Evolutionary conservation across 1,284 basidiomycete genomes (phyloP), one percentile per base, ranked within the genome.

Genomic region (Cryptococcus sp.): DNA sequence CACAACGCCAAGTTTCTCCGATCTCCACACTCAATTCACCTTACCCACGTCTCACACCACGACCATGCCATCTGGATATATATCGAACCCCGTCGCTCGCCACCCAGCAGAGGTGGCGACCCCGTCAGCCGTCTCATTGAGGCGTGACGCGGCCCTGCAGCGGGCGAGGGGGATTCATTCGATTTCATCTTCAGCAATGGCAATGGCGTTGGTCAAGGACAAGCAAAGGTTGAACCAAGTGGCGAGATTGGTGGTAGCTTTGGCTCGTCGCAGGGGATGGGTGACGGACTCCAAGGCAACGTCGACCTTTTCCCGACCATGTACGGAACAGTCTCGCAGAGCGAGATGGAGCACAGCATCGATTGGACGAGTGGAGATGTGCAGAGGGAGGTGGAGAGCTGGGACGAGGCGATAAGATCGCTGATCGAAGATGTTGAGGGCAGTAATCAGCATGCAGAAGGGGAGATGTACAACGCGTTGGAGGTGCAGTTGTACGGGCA

Each of bases 81-180:
- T 61, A 53, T 66, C 64, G 61, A 70, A 57, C 56, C 66, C 70
- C 65, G 59, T 75, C 74, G 70, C 75, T 77, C 67, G 75, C 75
- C 71, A 73, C 70, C 72, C 75, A 74, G 75, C 75, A 76, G 75
- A 59, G 72, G 70, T 77, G 75, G 75, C 70, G 73, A 73, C 72
- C 62, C 47, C 50, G 58, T 64, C 69, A 22, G n/a, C 53, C 20
- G 50, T 59, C 54, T 58, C 47, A 59, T 47, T 47, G 59, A 61
- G 64, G 62, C 62, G 62, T 52, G 64, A 60, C 50, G 51, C 53
- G 74, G 73, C 75, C 75, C 75, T 72, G 75, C 75, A 77, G 75
- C 75, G 75, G 75, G 75, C 70, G 75, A 76, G 67, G 73, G 69
- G 65, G 59, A 69, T 56, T 56, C 54, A 58, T 65, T 67, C 62